Evolutionary conservation across 345 rosid genomes (phyloP), one percentile per base, ranked within the genome.

Genomic region (Eutrema yunnanense): DNA sequence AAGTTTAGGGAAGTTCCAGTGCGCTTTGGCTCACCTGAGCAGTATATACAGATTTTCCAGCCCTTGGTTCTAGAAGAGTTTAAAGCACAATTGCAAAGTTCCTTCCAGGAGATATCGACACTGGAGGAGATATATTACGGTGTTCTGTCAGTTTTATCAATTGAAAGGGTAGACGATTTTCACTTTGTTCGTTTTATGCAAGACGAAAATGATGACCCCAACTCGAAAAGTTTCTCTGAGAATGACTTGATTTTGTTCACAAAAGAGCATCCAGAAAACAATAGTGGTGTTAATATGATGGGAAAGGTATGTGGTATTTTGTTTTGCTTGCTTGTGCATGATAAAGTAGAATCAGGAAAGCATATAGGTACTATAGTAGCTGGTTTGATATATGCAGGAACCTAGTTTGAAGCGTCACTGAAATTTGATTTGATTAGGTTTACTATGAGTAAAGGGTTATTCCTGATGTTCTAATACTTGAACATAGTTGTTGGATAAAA

Each of bases 11-110:
- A 88, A 83, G 90, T 95, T 75, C 96, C 99, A 65, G 81, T 87
- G 62, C 88, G 86, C 61, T 95, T 95, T 80, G 78, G 81, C 65
- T 88, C 97, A 71, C 86, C 92, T 75, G 92, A 88, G 58, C 88
- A 95, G 37, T 95, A 89, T 76, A 74, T 95, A n/a, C 81, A 81
- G 54, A 86, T 89, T 73, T 95, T 92, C 67, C 93, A 85, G 65
- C 99, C 99, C 6, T 83, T 95, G 78, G 92, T 95, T 72, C 74
- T 95, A 76, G 96, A 95, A 83, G 99, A 95, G 84, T 95, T 95
- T 69, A 95, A 88, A 81, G 99, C 99, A 63, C 99, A 95, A 78
- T 78, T 95, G 58, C 82, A 84, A 64, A 87, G 86, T 83, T 88
- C 90, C 72, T 95, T 84, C 76, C 80, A 82, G 62, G 97, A 91